phyloP scores from a whole-genome alignment of 2,329 filamentous ascomycete genomes.

The Sporothrix brunneoviolacea region DNA sequence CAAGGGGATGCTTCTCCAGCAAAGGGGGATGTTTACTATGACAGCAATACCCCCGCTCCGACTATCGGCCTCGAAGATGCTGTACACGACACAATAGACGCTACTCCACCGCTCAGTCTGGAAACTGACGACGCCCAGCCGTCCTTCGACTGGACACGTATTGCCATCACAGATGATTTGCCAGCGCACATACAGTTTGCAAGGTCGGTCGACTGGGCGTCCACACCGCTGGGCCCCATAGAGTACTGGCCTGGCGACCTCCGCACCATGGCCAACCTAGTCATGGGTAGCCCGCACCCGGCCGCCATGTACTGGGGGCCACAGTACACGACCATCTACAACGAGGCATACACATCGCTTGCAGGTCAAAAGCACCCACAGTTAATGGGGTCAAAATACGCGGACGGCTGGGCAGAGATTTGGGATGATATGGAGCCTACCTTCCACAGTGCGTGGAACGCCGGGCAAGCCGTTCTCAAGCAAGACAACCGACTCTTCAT shows the following conservation, averaged over 20 bases:
- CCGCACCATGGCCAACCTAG: conserved; percentile 70
- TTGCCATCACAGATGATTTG: conserved; percentile 56
- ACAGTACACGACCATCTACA: conserved; percentile 64
- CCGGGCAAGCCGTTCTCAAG: conserved; percentile 76
- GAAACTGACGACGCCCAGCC: conserved; percentile 32
- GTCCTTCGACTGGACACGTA: conserved; percentile 76
- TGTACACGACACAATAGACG: background rate
- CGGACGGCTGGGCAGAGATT: conserved; percentile 65
- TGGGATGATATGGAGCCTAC: conserved; percentile 65
- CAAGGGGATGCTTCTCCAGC: too few species aligned
- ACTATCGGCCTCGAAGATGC: background rate
- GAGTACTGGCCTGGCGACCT: conserved; percentile 66
- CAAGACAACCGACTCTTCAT: conserved; percentile 75
- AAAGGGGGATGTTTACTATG: too few species aligned
- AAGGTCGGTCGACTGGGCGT: conserved; percentile 64
- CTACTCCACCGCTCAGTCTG: background rate
- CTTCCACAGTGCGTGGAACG: conserved; percentile 59
- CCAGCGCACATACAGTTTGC: conserved; percentile 68
- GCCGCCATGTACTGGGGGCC: conserved; percentile 75
- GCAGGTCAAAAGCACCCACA: conserved; percentile 70
- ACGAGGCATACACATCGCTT: conserved; percentile 63
- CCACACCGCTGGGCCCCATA: conserved; percentile 68
- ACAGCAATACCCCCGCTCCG: background rate
- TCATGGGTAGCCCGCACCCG: conserved; percentile 73
- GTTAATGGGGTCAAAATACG: conserved; percentile 68